These are phyloP conservation scores for Moringa oleifera DNA, from an alignment of 345 rosid species.

Conservation along the genomic window DNA sequence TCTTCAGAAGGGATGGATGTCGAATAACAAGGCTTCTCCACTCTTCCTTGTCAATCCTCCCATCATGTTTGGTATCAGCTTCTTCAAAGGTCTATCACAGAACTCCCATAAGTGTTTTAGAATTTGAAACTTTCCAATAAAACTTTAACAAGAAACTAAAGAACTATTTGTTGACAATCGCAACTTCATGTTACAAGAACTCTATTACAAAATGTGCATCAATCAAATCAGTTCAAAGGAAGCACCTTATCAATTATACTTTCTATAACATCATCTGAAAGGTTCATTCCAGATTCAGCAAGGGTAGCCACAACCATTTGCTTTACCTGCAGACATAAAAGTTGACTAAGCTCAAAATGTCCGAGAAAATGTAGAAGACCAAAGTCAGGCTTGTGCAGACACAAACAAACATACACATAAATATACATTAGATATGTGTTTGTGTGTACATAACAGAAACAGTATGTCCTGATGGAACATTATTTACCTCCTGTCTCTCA, in stretches of 20 bases:
- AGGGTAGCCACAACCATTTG: slow-evolving; percentile 99
- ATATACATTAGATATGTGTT: too few species aligned
- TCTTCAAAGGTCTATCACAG: slow-evolving; percentile 87
- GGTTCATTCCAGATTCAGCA: slow-evolving; percentile 99
- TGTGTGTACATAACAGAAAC: neutral
- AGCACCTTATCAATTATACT: slow-evolving; percentile 91
- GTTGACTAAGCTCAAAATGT: neutral
- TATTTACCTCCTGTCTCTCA: slow-evolving; percentile 91
- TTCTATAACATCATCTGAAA: slow-evolving; percentile 85
- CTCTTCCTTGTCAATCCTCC: slow-evolving; percentile 91
- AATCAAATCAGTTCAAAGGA: neutral
- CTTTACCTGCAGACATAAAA: slow-evolving; percentile 53
- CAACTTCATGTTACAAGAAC: neutral
- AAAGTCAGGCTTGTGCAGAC: too few species aligned
- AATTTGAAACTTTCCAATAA: neutral
- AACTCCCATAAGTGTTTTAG: neutral
- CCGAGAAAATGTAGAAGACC: too few species aligned
- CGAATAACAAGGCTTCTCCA: slow-evolving; percentile 93
- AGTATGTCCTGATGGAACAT: neutral
- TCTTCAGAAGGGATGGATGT: slow-evolving; percentile 89
- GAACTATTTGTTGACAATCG: neutral
- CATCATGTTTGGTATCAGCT: slow-evolving; percentile 97
- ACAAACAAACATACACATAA: too few species aligned
- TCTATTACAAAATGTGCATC: neutral
- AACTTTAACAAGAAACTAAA: neutral